Evolutionary conservation across 805 yeast species (phyloP), one percentile per base, ranked within the genome.

Genomic region (Ogataea wickerhamii): DNA sequence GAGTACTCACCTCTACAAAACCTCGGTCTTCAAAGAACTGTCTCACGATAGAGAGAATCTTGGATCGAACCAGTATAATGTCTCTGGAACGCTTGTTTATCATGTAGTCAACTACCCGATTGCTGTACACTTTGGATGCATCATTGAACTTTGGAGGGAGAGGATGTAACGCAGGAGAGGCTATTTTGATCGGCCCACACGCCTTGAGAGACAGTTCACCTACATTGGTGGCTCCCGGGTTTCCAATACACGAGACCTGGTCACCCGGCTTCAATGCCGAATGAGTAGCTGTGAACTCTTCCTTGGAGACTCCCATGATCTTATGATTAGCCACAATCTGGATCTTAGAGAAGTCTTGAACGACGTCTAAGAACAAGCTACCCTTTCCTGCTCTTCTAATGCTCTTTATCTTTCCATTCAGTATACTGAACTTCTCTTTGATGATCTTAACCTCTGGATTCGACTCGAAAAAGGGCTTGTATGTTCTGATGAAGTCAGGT

Each of bases 1-100:
- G 99, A 0, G 99, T 93, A 36, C 82, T 84, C 0, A 93, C 95
- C 57, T 88, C 96, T 3, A 85, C 44, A 48, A 88, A 93, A 1
- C 67, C 77, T 17, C 65, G 61, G 0, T 53, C 49, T 28, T 70
- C 67, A 16, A 91, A 69, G 49, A 76, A 88, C 1, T 53, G 45
- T 17, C 96, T 64, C 4, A 91, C 66, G 2, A 70, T 56, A 8
- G 67, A 65, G 2, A 81, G 67, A 1, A 88, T 64, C n/a, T 63
- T 52, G 2, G 81, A 70, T 44, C 91, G 73, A 1, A 78, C 68
- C 5, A 67, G 28, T 2, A 76, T 63, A 0, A 72, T 60, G 2
- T 73, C 68, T 29, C 68, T 61, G 2, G 83, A 69, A 12, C 61
- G 60, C 1, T 68, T 60, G 53, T 82, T 80, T 2, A 82, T 78